A percentile compares a stretch with the other conserved stretches of the same genome.
phyloP scores from a whole-genome alignment of 768 basidiomycete species.

The Boletus tomentosulus region DNA sequence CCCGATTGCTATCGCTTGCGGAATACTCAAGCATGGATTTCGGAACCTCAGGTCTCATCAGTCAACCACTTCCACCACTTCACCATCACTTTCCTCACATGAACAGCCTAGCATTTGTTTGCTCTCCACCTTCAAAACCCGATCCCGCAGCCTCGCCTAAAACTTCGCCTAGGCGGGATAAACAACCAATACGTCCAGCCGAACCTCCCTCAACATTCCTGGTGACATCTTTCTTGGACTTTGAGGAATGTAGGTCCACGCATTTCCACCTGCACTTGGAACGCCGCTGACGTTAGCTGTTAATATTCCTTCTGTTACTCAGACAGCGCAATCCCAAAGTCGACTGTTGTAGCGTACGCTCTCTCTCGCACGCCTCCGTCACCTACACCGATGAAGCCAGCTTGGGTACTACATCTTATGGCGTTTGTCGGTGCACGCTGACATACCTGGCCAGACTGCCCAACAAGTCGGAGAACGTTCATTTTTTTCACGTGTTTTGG shows the following conservation, averaged over 20 bases:
- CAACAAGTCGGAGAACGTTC: conserved; percentile 34
- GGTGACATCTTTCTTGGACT: conserved; percentile 52
- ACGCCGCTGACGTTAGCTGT: neutral
- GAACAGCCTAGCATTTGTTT: conserved; percentile 45
- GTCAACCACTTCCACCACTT: conserved; percentile 46
- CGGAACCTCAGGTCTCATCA: conserved; percentile 35
- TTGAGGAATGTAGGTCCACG: conserved; percentile 51
- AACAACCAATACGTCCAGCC: conserved; percentile 14
- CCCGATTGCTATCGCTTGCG: neutral
- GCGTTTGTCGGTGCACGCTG: neutral
- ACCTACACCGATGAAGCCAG: conserved; percentile 13
- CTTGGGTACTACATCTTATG: conserved; percentile 39
- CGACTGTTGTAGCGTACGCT: conserved; percentile 30
- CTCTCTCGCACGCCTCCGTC: conserved; percentile 32
- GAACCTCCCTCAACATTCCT: conserved; percentile 43
- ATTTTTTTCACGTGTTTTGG: conserved; percentile 43
- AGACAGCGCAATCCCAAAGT: conserved; percentile 37
- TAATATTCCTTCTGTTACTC: conserved; percentile 38
- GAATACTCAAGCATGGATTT: conserved; percentile 3
- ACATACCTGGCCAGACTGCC: conserved; percentile 12
- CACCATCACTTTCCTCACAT: conserved; percentile 35
- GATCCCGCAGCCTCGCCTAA: conserved; percentile 25
- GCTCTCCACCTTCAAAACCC: conserved; percentile 29
- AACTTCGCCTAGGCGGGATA: conserved; percentile 28
- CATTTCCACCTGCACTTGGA: neutral